Percentiles rank a stretch among this genome's conserved stretches.
phyloP scores from a whole-genome alignment of 345 rosid genomes.

The Diplotaxis tenuifolia region DNA sequence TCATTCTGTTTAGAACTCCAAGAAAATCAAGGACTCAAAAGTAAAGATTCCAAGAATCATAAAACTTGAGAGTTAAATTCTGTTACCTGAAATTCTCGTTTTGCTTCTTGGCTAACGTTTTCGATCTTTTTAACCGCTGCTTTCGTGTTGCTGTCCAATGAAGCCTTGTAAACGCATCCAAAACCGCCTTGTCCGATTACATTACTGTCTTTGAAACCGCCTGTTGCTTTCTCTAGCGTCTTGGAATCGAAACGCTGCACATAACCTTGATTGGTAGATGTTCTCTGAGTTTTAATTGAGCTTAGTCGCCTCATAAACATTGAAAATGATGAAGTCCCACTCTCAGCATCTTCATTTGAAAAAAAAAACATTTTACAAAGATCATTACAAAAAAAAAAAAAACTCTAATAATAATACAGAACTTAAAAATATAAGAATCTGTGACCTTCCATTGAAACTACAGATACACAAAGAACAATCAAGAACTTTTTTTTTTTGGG shows the following conservation, averaged over 20 bases:
- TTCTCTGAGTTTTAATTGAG: slow-evolving; percentile 22
- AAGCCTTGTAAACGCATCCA: slow-evolving; percentile 81
- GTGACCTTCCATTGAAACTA: neutral
- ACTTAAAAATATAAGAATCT: neutral
- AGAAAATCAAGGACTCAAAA: neutral
- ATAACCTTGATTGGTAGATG: slow-evolving; percentile 34
- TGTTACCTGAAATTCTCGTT: slow-evolving; percentile 74
- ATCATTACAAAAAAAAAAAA: neutral
- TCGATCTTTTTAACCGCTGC: slow-evolving; percentile 82
- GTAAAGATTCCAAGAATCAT: neutral
- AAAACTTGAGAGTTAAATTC: neutral
- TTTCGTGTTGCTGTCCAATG: slow-evolving; percentile 43
- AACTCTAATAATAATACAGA: neutral
- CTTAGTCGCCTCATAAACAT: slow-evolving; percentile 18
- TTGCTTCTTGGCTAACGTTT: slow-evolving; percentile 61
- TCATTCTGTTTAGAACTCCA: slow-evolving; percentile 58
- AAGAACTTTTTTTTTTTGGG: neutral
- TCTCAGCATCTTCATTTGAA: slow-evolving; percentile 43
- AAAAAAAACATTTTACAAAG: slow-evolving; percentile 1
- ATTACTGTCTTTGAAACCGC: slow-evolving; percentile 60
- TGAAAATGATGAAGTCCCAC: slow-evolving; percentile 32
- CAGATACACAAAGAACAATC: neutral
- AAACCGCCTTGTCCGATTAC: slow-evolving; percentile 82
- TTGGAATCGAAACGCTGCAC: slow-evolving; percentile 51
- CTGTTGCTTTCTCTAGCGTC: slow-evolving; percentile 68